Evolutionary conservation across 345 rosid genomes (phyloP).

Genomic region (Psidium friedrichsthalianum): DNA sequence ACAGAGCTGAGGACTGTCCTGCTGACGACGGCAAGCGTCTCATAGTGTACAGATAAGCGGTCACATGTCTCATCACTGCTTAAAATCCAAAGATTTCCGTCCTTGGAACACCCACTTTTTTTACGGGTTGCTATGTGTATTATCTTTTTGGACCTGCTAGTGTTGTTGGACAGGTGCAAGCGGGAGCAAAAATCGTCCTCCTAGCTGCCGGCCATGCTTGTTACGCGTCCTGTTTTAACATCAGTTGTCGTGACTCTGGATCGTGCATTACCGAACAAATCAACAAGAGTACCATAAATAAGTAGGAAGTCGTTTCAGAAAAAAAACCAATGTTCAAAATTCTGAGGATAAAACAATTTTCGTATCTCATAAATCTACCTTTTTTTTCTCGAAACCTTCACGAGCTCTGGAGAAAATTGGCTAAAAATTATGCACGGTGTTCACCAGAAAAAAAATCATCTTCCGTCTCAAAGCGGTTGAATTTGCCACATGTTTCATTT

Average conservation of each 20-base stretch:
- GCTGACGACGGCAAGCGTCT: background rate
- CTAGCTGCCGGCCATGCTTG: background rate
- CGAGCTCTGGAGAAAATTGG: no score
- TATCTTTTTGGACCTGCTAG: background rate
- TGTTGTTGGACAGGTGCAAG: background rate
- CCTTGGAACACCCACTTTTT: background rate
- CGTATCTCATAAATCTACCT: no score
- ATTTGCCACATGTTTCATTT: no score
- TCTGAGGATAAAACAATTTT: no score
- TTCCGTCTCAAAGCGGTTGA: no score
- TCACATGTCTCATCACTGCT: background rate
- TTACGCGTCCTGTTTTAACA: background rate
- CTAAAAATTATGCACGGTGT: no score
- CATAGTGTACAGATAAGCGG: background rate
- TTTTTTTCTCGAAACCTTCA: no score
- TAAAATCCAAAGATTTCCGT: background rate
- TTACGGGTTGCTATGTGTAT: background rate
- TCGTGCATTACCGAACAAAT: no score
- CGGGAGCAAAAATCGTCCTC: background rate
- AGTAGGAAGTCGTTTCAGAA: no score
- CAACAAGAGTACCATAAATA: no score
- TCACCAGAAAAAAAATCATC: no score
- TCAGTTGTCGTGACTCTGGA: background rate
- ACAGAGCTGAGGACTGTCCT: conserved; percentile 4
- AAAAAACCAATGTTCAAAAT: no score